Base-by-base conservation (phyloP, 345 rosid genomes). In the Citrus mangshanensis region DNA sequence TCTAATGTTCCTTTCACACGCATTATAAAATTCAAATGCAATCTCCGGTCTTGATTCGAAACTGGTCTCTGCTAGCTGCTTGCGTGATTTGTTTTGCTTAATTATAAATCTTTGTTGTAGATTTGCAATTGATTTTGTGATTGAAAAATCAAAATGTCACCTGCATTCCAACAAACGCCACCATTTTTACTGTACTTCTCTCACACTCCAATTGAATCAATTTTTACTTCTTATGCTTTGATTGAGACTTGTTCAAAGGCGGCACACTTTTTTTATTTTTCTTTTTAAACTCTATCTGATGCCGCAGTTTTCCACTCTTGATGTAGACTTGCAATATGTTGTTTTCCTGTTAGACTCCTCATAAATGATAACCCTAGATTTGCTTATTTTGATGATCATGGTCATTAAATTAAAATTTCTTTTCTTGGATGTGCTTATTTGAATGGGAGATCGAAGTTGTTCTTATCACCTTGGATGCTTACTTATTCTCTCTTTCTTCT, bases 211-310 rank as follows among this genome's bases (percentile, higher is more conserved):
- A 28, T 54, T 6, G 12, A 75, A 16, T 14, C 32, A 49, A 19
- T 63, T 40, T 5, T 5, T 0, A 2, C 22, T 28, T 30, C 35
- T 13, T 5, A 42, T 19, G 59, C 24, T 35, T 46, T 68, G 84
- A 78, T 63, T 61, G 32, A 69, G 84, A 74, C 77, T 78, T 54
- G 68, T 54, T 78, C 76, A 78, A 59, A 27, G 81, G 38, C 49
- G 71, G 59, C 51, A 81, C 30, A 16, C 30, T 77, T 30, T 30
- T 32, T 65, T 60, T 73, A 4, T 21, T 24, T 68, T 3, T 10
- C 49, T 25, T 58, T 16, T 73, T 72, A 28, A 16, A 34, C 6
- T 51, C 35, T 38, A 35, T 59, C 70, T 34, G 4, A 28, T 68
- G 24, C 56, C 73, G 24, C 5, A 65, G 51, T 34, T 81, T 70